These are phyloP conservation scores for Priceomyces castillae DNA, from an alignment of 805 yeast genomes.

Conservation along the genomic window DNA sequence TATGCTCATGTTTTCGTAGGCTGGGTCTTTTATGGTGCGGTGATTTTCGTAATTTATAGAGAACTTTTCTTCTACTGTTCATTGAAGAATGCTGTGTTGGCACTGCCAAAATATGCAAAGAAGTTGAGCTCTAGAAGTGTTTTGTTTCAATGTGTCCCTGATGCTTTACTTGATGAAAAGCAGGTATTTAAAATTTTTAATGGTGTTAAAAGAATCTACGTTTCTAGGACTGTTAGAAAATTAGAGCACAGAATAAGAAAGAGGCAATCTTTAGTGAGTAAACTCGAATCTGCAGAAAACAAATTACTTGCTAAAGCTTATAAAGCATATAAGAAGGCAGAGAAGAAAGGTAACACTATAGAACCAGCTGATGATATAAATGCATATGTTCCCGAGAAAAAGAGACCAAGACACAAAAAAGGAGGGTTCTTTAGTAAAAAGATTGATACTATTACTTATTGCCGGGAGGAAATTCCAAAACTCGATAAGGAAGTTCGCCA, in stretches of 20 bases:
- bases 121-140: conserved; percentile 78
- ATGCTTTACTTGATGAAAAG: conserved; percentile 64
- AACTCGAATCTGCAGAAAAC: conserved; percentile 67
- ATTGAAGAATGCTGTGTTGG: conserved; percentile 68
- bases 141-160: conserved; percentile 80
- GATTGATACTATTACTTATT: conserved; percentile 59
- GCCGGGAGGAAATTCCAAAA: conserved; percentile 54
- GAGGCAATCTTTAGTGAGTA: conserved; percentile 57
- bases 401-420: conserved; percentile 58
- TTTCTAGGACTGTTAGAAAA: conserved; percentile 61
- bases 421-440: conserved; percentile 49
- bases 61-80: conserved; percentile 79
- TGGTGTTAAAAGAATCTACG: conserved; percentile 81
- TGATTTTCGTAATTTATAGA: conserved; percentile 73
- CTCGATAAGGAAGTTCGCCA: conserved; percentile 55
- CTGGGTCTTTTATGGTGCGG: conserved; percentile 72
- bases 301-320: conserved; percentile 58
- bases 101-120: conserved; percentile 78
- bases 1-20: conserved; percentile 84
- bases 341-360: conserved; percentile 56
- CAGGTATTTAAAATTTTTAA: conserved; percentile 73
- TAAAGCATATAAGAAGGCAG: conserved; percentile 59
- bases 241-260: conserved; percentile 54
- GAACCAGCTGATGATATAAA: conserved; percentile 48
- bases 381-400: conserved; percentile 60